These are phyloP conservation scores for Yamadazyma mexicana DNA, from an alignment of 1,139 yeast species.

Conservation along the genomic window DNA sequence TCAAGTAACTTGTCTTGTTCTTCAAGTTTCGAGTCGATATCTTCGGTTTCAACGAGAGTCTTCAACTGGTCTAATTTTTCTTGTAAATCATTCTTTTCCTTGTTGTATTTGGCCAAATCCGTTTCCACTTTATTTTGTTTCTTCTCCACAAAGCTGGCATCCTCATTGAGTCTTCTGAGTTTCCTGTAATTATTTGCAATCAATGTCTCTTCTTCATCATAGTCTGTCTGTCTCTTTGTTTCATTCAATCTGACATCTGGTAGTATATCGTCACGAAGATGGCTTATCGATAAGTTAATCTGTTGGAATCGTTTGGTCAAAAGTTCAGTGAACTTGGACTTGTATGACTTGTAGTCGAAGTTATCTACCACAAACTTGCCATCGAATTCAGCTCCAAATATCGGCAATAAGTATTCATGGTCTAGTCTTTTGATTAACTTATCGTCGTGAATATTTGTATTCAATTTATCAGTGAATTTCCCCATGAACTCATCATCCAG, in stretches of 20 bases:
- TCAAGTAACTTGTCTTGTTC: constrained; percentile 30
- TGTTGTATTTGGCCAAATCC: constrained; percentile 25
- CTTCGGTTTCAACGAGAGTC: constrained; percentile 8
- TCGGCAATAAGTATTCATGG: constrained; percentile 9
- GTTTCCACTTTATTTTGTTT: constrained; percentile 44
- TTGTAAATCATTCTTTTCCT: constrained; percentile 17
- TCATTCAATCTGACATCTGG: constrained; percentile 39
- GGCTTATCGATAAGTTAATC: constrained; percentile 28
- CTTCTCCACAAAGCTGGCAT: constrained; percentile 46
- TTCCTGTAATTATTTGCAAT: constrained; percentile 51
- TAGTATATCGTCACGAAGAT: constrained; percentile 24
- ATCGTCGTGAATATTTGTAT: constrained; percentile 24
- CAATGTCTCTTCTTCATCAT: constrained; percentile 50
- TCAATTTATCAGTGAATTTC: constrained; percentile 23
- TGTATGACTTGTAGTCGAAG: constrained; percentile 38
- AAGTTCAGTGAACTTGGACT: constrained; percentile 38
- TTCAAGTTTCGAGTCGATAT: constrained; percentile 13
- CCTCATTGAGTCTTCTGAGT: constrained; percentile 49
- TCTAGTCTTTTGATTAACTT: constrained; percentile 24
- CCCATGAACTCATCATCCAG: constrained; percentile 17
- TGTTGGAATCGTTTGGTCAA: constrained; percentile 36
- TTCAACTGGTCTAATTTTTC: constrained; percentile 21
- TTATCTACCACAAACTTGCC: constrained; percentile 15
- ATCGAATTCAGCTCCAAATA: constrained; percentile 8
- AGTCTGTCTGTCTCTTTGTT: constrained; percentile 47